Base-by-base conservation (phyloP, 306 rosid species). In the Casuarina cunninghamiana region DNA sequence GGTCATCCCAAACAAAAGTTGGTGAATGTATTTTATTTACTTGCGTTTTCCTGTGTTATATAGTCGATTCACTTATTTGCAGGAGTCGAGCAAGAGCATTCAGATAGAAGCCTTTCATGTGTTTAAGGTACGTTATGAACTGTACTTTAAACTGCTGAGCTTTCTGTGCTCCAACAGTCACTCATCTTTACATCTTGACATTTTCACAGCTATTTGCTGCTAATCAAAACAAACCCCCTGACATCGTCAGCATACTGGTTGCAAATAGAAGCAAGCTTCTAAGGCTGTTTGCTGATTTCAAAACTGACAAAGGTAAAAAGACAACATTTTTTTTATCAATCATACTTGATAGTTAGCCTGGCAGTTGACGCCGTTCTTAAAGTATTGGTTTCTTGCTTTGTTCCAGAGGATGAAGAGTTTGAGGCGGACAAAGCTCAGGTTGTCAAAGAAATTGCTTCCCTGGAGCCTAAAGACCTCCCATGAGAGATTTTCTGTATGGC, bases 61-160 rank as follows among this genome's bases (percentile, higher is more conserved):
- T 77, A 39, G 12, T 75, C 53, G 72, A 70, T 87, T 70, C 75
- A 57, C 35, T 74, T 5, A 1, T 41, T 79, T 78, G 86, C 88
- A 95, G 99, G 99, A 95, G 75, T 86, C 95, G 43, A 95, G 99
- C 91, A 95, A 95, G 88, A 95, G 93, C 93, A 95, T 95, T 79
- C 99, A 93, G 85, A 82, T 93, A 19, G 99, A 95, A 83, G 97
- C 99, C 78, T 95, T 95, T 78, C 99, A 95, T 77, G 97, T 95
- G 74, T 95, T 93, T 82, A 95, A 95, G 99, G 99, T 95, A 87
- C 61, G 15, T 26, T 60, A 81, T 21, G 53, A 53, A 35, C 77
- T 63, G 51, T 45, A 19, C 42, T 83, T 75, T 60, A 51, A 75
- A 63, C 68, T 73, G 15, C 19, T 76, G 60, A 69, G 39, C n/a